These are phyloP conservation scores for Aspergillus aculeatinus DNA, from an alignment of 2,329 filamentous ascomycete species.

Conservation along the genomic window DNA sequence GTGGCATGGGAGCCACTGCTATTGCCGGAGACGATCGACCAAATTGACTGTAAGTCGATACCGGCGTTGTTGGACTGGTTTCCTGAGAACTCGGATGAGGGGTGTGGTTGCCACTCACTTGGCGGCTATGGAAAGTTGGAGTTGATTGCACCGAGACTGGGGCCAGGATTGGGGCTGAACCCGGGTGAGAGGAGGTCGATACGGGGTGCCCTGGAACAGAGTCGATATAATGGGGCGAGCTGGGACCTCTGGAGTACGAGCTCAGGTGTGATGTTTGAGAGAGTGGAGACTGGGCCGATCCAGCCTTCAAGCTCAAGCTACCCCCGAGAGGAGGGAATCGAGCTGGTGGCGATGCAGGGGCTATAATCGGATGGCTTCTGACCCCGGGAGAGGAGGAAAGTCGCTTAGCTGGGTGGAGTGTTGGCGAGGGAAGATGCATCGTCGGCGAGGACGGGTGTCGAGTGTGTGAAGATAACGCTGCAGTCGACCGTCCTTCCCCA, in stretches of 20 bases:
- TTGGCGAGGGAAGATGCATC: slow-evolving; percentile 24
- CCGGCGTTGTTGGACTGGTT: slow-evolving; percentile 36
- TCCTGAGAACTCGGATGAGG: slow-evolving; percentile 36
- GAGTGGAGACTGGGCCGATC: slow-evolving; percentile 38
- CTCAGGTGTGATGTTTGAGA: slow-evolving; percentile 33
- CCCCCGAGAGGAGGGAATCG: slow-evolving; percentile 31
- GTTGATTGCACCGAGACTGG: slow-evolving; percentile 33
- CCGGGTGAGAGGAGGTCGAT: slow-evolving; percentile 19
- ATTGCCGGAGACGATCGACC: slow-evolving; percentile 33
- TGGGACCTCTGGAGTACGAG: slow-evolving; percentile 26
- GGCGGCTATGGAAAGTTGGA: slow-evolving; percentile 32
- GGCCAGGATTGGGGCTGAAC: slow-evolving; percentile 18
- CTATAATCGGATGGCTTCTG: slow-evolving; percentile 31
- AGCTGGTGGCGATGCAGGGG: slow-evolving; percentile 39
- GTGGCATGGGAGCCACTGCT: slow-evolving; percentile 21
- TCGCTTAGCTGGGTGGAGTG: slow-evolving; percentile 24
- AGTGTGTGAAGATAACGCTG: slow-evolving; percentile 20
- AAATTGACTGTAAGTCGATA: slow-evolving; percentile 33
- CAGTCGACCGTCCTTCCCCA: slow-evolving; percentile 19
- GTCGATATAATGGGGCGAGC: slow-evolving; percentile 29
- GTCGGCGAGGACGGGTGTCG: slow-evolving; percentile 32
- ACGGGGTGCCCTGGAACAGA: slow-evolving; percentile 23
- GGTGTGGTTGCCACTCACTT: slow-evolving; percentile 31
- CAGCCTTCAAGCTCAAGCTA: slow-evolving; percentile 31
- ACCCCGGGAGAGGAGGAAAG: slow-evolving; percentile 35